Base-by-base conservation (phyloP, 306 rosid genomes). In the Vigna nakashimae region DNA sequence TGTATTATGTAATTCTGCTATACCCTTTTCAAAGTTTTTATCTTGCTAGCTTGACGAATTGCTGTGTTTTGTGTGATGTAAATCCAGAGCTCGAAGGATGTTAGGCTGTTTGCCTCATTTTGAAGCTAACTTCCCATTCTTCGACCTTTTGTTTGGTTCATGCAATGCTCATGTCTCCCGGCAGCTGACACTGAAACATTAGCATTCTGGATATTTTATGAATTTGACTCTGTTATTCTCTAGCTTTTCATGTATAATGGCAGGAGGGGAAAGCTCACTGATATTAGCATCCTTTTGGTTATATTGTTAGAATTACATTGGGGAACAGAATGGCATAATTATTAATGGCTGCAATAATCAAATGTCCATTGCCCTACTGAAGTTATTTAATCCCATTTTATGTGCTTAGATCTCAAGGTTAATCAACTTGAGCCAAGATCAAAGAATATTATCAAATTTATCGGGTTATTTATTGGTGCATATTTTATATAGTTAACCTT, bases 21-120 rank as follows among this genome's bases (percentile, higher is more conserved):
- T 14, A 24, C 52, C 71, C 53, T 68, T 52, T 38, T 66, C 74
- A 9, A 60, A 71, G 15, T 13, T 26, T 7, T 53, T 75, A 11
- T 59, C 42, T 28, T 74, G 46, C 69, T 38, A 65, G 79, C 71
- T 24, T 52, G 71, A 53, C 50, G 38, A 65, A 66, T 53, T 83
- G 76, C 58, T 46, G 66, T 72, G 50, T 24, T 65, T 16, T 52
- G 46, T 42, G 68, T 81, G 71, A 49, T 74, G 69, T 69, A 64
- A 70, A 82, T 70, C 13, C 82, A 75, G 82, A 62, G 75, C 58
- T 58, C 51, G 59, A 71, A 65, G 74, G 68, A 86, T 82, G 75
- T 68, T 42, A 53, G 58, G 71, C 55, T 22, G 86, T 60, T 66
- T 71, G 80, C 71, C 40, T 66, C 67, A 71, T 66, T 79, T 57